Evolutionary conservation across 2,329 filamentous ascomycete species (phyloP).

Genomic region (Juglanconis sp.): DNA sequence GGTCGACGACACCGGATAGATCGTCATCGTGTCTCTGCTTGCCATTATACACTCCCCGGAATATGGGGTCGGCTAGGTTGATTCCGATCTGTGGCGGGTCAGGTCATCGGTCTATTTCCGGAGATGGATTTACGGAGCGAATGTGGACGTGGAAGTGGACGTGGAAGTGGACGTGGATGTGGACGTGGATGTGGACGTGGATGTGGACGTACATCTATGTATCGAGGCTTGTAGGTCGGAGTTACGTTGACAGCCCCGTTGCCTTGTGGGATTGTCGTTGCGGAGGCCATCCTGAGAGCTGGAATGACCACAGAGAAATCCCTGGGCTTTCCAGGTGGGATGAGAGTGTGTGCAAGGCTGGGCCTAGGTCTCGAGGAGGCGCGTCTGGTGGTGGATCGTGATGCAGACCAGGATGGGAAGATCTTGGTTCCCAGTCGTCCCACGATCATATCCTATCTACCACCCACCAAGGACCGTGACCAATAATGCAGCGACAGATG

Average conservation of each 20-base stretch:
- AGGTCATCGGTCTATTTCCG: conserved; percentile 6
- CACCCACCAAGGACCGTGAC: not conserved
- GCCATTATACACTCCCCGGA: conserved; percentile 78
- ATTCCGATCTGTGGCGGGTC: conserved; percentile 68
- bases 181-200: conserved; percentile 27
- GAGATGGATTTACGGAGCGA: conserved; percentile 2
- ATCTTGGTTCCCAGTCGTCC: conserved; percentile 1
- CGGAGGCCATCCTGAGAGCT: conserved; percentile 19
- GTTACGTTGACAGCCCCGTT: conserved; percentile 2
- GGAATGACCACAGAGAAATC: not conserved
- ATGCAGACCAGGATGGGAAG: conserved; percentile 1
- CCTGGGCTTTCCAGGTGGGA: not conserved
- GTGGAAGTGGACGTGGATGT: no score
- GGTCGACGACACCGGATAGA: conserved; percentile 70
- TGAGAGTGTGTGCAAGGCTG: not conserved
- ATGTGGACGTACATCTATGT: conserved; percentile 56
- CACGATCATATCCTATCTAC: not conserved
- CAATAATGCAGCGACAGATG: not conserved
- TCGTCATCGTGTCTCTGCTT: conserved; percentile 73
- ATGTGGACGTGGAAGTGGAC: no score
- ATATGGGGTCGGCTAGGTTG: conserved; percentile 92
- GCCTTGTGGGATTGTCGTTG: conserved; percentile 8
- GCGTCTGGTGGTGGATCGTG: not conserved
- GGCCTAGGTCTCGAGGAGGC: not conserved
- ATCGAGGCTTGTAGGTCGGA: conserved; percentile 46